Percentiles rank a stretch among this genome's conserved stretches.
These are phyloP conservation scores for Kodamaea kakaduensis DNA, from an alignment of 805 yeast species.

Conservation along the genomic window DNA sequence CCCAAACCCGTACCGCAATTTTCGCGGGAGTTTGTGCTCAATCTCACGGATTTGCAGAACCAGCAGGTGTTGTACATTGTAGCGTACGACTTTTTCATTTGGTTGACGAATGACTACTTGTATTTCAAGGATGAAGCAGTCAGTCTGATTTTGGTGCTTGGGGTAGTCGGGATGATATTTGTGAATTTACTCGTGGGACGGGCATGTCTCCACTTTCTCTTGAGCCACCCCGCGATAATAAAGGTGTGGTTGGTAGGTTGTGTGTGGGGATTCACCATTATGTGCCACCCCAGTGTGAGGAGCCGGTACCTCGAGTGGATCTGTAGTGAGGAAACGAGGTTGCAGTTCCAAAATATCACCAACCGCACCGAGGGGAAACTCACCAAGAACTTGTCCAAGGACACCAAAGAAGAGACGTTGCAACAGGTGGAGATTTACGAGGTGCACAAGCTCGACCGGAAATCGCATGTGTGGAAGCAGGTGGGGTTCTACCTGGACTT, in stretches of 20 bases:
- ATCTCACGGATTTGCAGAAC: slow-evolving; percentile 81
- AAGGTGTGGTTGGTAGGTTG: slow-evolving; percentile 24
- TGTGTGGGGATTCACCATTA: slow-evolving; percentile 47
- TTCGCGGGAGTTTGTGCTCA: slow-evolving; percentile 71
- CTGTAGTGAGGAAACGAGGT: slow-evolving; percentile 63
- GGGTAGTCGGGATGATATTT: slow-evolving; percentile 24
- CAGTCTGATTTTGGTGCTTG: slow-evolving; percentile 49
- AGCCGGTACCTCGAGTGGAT: slow-evolving; percentile 43
- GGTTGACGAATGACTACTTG: slow-evolving; percentile 51
- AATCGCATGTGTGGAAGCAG: slow-evolving; percentile 58
- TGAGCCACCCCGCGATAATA: slow-evolving; percentile 15
- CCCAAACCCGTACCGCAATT: slow-evolving; percentile 77
- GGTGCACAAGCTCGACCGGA: slow-evolving; percentile 50
- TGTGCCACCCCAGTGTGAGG: slow-evolving; percentile 54
- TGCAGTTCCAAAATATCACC: slow-evolving; percentile 44
- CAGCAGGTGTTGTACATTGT: slow-evolving; percentile 64
- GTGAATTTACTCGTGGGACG: slow-evolving; percentile 27
- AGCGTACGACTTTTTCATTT: slow-evolving; percentile 54
- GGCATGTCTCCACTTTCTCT: slow-evolving; percentile 26
- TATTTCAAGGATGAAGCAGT: slow-evolving; percentile 61
- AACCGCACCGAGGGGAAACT: slow-evolving; percentile 45
- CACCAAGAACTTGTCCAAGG: slow-evolving; percentile 12
- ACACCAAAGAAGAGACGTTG: slow-evolving; percentile 10
- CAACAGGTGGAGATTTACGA: slow-evolving; percentile 63
- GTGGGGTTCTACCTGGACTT: slow-evolving; percentile 55